A percentile compares a stretch with the other conserved stretches of the same genome.
Evolutionary conservation across 352 stramenopile genomes (phyloP).

Genomic region (Phytopythium boreale): DNA sequence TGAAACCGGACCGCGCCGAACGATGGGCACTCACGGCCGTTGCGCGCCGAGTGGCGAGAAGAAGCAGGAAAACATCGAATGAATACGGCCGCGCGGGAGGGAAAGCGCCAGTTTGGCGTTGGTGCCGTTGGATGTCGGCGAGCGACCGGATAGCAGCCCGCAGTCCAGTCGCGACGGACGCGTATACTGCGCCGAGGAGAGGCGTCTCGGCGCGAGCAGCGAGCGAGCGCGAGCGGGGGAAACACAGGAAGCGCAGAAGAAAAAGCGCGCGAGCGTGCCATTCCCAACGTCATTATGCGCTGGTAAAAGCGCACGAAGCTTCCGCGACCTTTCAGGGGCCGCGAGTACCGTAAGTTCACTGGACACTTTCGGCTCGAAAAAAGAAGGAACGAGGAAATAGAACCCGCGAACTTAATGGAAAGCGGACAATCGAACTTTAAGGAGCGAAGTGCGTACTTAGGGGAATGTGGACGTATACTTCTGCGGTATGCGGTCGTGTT

Average conservation of each 20-base stretch:
- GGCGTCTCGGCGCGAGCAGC: neutral
- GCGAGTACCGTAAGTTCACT: no score
- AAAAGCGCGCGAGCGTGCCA: neutral
- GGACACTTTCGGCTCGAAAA: neutral
- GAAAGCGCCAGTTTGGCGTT: constrained; percentile 1
- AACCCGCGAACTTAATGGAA: neutral
- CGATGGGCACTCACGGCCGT: constrained; percentile 1
- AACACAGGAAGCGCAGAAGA: constrained; percentile 1
- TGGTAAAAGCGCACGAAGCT: no score
- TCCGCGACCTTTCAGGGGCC: no score
- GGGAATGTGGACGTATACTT: neutral
- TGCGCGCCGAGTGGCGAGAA: neutral
- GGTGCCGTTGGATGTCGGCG: neutral
- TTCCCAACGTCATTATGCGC: no score
- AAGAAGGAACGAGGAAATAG: neutral
- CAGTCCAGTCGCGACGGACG: neutral
- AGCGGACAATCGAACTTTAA: neutral
- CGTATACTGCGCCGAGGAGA: neutral
- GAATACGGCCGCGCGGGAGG: neutral
- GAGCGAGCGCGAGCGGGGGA: no score
- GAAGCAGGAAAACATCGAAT: neutral
- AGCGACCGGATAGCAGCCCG: no score
- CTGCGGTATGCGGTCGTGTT: neutral
- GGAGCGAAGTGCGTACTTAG: neutral
- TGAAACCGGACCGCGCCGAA: neutral